Evolutionary conservation across 1,139 yeast species (phyloP), one percentile per base, ranked within the genome.

Genomic region (Yarrowia galli): DNA sequence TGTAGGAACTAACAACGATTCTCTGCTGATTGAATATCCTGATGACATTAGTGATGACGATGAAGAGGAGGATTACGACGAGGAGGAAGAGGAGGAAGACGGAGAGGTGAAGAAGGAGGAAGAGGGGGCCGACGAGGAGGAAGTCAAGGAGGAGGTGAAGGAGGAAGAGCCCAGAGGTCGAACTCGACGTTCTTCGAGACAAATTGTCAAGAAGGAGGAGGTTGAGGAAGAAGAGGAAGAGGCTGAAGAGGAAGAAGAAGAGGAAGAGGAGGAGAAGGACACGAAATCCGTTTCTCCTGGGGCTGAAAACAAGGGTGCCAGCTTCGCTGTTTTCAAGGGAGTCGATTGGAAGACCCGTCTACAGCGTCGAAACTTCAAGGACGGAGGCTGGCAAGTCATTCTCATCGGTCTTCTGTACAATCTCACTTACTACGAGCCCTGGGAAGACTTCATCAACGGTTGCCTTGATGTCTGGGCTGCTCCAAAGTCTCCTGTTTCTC

Each of bases 331-430:
- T 69, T 87, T 87, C 76, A 82, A 90, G 69, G 87, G 87, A 58
- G 80, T 81, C 0, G 79, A 88, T 22, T 93, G 98, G 97, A 85
- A 87, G 71, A 96, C 90, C 36, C 81, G 96, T 60, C 81, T 92
- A 36, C 84, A 88, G 16, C 87, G 85, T 71, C 85, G 97, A 69
- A 85, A 85, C 73, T 95, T 90, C 76, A 87, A 84, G 73, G 93
- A 91, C 73, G 97, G 97, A 5, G 87, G 87, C 68, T 93, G 98
- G 97, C 89, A 91, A 73, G 83, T 89, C 54, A 85, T 89, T 61
- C 78, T 92, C 43, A 77, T 92, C 58, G 97, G 97, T 22, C 81
- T 92, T 5, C 81, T 92, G 38, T 75, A 77, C 58, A 77, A 77
- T 16, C 85, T 89, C 13, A 87, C 87, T 60, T 82, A 86, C 72